Evolutionary conservation across 306 rosid genomes (phyloP).

Genomic region (Dryas alaskensis): DNA sequence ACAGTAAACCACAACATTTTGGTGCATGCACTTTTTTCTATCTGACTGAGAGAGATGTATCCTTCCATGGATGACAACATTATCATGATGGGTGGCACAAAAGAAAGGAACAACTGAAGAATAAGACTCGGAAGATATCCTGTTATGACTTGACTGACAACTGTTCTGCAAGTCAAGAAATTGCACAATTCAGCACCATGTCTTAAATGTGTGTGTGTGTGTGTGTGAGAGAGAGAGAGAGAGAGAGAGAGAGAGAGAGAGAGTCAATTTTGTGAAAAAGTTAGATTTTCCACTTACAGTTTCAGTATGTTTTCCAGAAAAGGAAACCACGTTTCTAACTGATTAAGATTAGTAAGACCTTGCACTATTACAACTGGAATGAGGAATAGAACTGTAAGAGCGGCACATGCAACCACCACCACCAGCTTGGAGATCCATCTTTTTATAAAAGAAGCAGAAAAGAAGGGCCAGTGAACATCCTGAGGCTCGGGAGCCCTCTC

Average conservation of each 20-base stretch:
- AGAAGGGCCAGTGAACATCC: constrained; percentile 85
- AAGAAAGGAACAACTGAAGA: constrained; percentile 55
- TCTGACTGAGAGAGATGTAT: constrained; percentile 60
- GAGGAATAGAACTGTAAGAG: constrained; percentile 61
- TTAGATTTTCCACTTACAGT: constrained; percentile 51
- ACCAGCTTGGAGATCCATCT: constrained; percentile 65
- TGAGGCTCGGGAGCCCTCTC: constrained; percentile 82
- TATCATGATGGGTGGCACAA: constrained; percentile 75
- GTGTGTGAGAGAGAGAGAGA: neutral
- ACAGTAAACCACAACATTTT: constrained; percentile 74
- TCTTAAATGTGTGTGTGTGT: neutral
- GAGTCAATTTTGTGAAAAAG: neutral
- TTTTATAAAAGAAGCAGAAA: constrained; percentile 55
- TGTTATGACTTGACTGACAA: constrained; percentile 73
- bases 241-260: neutral
- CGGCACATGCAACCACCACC: constrained; percentile 46
- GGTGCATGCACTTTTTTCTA: constrained; percentile 63
- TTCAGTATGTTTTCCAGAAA: constrained; percentile 53
- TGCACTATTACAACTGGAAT: constrained; percentile 79
- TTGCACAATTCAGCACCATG: constrained; percentile 10
- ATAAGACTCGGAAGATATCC: constrained; percentile 95
- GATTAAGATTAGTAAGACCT: constrained; percentile 69
- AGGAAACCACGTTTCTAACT: constrained; percentile 65
- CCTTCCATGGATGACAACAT: constrained; percentile 76
- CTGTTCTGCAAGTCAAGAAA: constrained; percentile 49